These are phyloP conservation scores for Cicer judaicum DNA, from an alignment of 306 rosid genomes.

Conservation along the genomic window DNA sequence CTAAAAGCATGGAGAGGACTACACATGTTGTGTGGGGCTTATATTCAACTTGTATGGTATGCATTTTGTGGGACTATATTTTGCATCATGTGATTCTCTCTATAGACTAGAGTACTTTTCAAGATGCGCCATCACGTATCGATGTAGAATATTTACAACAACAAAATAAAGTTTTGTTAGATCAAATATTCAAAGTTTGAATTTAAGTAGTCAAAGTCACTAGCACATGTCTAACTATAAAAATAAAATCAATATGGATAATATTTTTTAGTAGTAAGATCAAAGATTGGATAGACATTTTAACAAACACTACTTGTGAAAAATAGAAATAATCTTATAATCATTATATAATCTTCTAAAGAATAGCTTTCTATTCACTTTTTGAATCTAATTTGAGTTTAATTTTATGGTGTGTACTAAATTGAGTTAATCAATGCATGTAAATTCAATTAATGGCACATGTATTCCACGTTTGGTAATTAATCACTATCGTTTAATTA, in stretches of 20 bases:
- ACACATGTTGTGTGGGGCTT: not conserved
- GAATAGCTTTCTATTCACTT: too few relatives aligned
- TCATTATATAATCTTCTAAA: too few relatives aligned
- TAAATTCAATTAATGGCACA: too few relatives aligned
- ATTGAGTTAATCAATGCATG: too few relatives aligned
- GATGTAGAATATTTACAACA: not conserved
- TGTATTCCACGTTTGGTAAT: too few relatives aligned
- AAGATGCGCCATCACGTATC: not conserved
- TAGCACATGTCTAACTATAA: not conserved
- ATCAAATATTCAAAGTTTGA: constrained; percentile 5
- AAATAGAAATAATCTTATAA: not conserved
- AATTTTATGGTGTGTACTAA: too few relatives aligned
- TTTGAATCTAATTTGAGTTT: too few relatives aligned
- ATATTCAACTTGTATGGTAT: not conserved
- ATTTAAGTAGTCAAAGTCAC: not conserved
- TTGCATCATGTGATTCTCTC: constrained; percentile 20
- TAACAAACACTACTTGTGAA: not conserved
- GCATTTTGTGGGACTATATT: not conserved
- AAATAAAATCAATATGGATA: not conserved
- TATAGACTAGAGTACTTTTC: not conserved
- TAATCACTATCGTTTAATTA: too few relatives aligned
- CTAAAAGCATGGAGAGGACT: constrained; percentile 2
- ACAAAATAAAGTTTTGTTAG: not conserved
- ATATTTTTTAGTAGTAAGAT: not conserved
- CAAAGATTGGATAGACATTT: not conserved